Percentiles rank a stretch among this genome's conserved stretches.
These are phyloP conservation scores for Friedmanniomyces simplex DNA, from an alignment of 495 filamentous ascomycete genomes.

Conservation along the genomic window DNA sequence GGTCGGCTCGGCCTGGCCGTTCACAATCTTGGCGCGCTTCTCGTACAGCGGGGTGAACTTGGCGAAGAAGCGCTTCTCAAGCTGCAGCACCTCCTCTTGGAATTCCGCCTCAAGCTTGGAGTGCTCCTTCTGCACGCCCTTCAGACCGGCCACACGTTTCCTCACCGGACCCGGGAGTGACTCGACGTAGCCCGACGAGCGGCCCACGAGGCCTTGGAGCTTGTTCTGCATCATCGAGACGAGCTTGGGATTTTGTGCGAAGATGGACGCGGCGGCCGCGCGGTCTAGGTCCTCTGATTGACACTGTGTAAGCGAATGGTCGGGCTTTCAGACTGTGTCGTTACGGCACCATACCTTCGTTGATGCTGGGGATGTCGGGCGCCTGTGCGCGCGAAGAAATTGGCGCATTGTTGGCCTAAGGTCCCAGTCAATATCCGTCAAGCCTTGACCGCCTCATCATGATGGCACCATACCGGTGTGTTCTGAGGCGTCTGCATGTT, in stretches of 20 bases:
- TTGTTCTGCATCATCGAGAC: conserved; percentile 96
- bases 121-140: conserved; percentile 98
- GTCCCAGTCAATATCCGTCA: conserved; percentile 53
- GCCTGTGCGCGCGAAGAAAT: conserved; percentile 97
- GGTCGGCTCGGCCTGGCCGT: conserved; percentile 76
- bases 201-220: conserved; percentile 83
- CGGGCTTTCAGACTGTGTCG: not conserved
- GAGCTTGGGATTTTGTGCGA: conserved; percentile 85
- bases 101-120: conserved; percentile 95
- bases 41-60: conserved; percentile 97
- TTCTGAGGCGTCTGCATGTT: conserved; percentile 18
- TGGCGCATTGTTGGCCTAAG: conserved; percentile 84
- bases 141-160: conserved; percentile 85
- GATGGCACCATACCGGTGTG: conserved; percentile 4
- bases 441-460: not conserved
- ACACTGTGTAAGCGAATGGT: not conserved
- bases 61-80: conserved; percentile 98
- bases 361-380: conserved; percentile 88
- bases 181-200: conserved; percentile 96
- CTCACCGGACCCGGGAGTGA: conserved; percentile 80
- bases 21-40: conserved; percentile 87
- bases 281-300: conserved; percentile 79
- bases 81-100: conserved; percentile 91
- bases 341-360: conserved; percentile 61
- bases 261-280: conserved; percentile 76